These are phyloP conservation scores for Trifolium pratense DNA, from an alignment of 306 rosid genomes.

Conservation along the genomic window DNA sequence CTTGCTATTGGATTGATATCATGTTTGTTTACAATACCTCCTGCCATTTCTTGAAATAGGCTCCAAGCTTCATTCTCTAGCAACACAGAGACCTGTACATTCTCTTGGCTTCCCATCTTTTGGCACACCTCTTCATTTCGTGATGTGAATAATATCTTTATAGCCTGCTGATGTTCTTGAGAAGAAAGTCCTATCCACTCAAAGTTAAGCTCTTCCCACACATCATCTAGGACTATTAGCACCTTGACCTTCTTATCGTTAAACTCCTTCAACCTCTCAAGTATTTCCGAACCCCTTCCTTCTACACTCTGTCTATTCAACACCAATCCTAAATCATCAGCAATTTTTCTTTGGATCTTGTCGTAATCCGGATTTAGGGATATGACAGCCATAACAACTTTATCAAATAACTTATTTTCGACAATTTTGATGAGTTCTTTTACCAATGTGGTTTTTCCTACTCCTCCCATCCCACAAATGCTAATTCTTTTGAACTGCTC, in stretches of 20 bases:
- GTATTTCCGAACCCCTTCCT: background rate
- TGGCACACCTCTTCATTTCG: background rate
- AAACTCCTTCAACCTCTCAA: background rate
- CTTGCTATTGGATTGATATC: background rate
- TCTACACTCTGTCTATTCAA: background rate
- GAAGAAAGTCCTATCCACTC: background rate
- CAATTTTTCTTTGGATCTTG: background rate
- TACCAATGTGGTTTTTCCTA: background rate
- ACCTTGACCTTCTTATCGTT: background rate
- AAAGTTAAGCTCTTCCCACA: background rate
- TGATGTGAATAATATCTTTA: background rate
- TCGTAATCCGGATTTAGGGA: background rate
- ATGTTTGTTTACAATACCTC: background rate
- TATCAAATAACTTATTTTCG: background rate
- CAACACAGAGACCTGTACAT: background rate
- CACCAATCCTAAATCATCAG: background rate
- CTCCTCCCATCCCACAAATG: background rate
- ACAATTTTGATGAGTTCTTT: background rate
- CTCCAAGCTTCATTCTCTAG: background rate
- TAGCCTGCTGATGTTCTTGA: background rate
- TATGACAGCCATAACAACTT: background rate
- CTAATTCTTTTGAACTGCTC: background rate
- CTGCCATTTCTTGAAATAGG: background rate
- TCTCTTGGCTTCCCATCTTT: background rate
- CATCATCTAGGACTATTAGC: background rate